These are phyloP conservation scores for Yarrowia porcina DNA, from an alignment of 805 yeast genomes.

Conservation along the genomic window DNA sequence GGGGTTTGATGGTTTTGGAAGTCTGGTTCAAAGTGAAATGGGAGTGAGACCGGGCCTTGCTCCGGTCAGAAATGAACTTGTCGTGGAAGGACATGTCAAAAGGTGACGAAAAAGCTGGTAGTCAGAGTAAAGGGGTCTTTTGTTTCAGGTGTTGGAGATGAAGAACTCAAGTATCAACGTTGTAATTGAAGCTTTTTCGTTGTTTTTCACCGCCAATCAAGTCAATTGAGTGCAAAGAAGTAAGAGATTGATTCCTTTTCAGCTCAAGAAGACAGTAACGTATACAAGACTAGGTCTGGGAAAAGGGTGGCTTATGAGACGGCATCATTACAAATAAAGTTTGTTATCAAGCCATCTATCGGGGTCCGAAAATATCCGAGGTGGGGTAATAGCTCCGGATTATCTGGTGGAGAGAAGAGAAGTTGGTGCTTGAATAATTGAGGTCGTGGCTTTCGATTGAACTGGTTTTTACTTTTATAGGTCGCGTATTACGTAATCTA, in stretches of 20 bases:
- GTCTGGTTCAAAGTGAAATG: neutral
- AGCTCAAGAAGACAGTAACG: too few species aligned
- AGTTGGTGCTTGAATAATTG: neutral
- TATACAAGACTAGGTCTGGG: too few species aligned
- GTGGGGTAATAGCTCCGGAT: neutral
- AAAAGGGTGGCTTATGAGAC: neutral
- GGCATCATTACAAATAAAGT: slow-evolving; percentile 15
- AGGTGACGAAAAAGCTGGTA: too few species aligned
- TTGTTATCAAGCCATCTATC: neutral
- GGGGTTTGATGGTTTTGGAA: neutral
- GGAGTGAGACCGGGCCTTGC: neutral
- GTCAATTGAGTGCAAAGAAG: too few species aligned
- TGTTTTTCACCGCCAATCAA: too few species aligned
- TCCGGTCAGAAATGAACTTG: slow-evolving; percentile 7
- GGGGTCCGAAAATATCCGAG: neutral
- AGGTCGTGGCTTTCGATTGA: neutral
- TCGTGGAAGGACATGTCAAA: slow-evolving; percentile 14
- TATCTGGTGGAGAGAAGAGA: neutral
- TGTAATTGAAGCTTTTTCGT: too few species aligned
- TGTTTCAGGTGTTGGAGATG: too few species aligned
- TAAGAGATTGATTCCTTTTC: too few species aligned
- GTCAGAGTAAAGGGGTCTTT: too few species aligned
- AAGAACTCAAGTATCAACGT: too few species aligned
- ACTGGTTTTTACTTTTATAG: neutral
- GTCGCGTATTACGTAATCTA: too few species aligned